Evolutionary conservation across 2,329 filamentous ascomycete species (phyloP).

Genomic region (Colletotrichum sp.): DNA sequence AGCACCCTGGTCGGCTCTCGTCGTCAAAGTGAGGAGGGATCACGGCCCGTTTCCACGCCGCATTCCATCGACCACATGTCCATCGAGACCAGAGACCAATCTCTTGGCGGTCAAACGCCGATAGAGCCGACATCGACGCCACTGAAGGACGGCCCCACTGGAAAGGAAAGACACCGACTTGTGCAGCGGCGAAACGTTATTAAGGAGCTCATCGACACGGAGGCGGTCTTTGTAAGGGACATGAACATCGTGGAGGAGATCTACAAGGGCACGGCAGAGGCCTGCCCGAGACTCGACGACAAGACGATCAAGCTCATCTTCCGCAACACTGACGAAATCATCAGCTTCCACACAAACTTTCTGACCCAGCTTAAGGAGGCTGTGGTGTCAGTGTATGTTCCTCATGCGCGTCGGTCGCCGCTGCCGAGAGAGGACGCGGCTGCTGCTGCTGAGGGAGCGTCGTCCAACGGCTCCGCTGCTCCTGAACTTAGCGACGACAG

Average conservation of each 20-base stretch:
- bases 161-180: slow-evolving; percentile 72
- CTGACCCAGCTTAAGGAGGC: slow-evolving; percentile 82
- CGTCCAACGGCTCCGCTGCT: slow-evolving; percentile 36
- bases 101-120: slow-evolving; percentile 39
- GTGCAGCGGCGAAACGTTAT: slow-evolving; percentile 83
- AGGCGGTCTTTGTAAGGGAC: slow-evolving; percentile 88
- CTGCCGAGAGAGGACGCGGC: slow-evolving; percentile 47
- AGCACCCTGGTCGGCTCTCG: slow-evolving; percentile 50
- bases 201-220: slow-evolving; percentile 91
- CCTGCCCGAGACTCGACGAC: slow-evolving; percentile 77
- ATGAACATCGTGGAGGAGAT: slow-evolving; percentile 99
- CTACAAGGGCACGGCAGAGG: slow-evolving; percentile 90
- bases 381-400: slow-evolving; percentile 78
- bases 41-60: slow-evolving; percentile 46
- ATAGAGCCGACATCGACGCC: slow-evolving; percentile 40
- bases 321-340: slow-evolving; percentile 89
- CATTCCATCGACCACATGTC: slow-evolving; percentile 54
- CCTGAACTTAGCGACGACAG: slow-evolving; percentile 54
- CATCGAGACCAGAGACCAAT: slow-evolving; percentile 45
- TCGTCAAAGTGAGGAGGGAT: slow-evolving; percentile 50
- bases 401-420: slow-evolving; percentile 53
- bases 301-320: slow-evolving; percentile 92
- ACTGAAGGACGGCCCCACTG: slow-evolving; percentile 43
- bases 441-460: slow-evolving; percentile 39
- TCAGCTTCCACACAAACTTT: slow-evolving; percentile 83